Base-by-base conservation (phyloP, 257 asterid species). In the Linderniella brevidens region DNA sequence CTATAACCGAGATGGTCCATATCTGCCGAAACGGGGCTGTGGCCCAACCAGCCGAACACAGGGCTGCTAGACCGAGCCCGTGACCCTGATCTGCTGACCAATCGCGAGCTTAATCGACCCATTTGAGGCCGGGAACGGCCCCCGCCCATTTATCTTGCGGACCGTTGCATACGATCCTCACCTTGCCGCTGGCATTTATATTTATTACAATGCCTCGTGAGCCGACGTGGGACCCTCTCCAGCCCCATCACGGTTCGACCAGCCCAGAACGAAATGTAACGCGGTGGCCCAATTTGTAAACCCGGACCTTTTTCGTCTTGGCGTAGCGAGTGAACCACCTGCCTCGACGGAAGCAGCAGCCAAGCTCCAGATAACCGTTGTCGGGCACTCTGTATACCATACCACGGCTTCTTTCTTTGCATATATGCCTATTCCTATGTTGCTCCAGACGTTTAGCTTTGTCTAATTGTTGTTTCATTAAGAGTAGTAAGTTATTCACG, bases 21-120 rank as follows among this genome's bases (percentile, higher is more conserved):
- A 88, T 54, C 47, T 74, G 76, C 11, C n/a, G n/a, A n/a, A n/a
- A 66, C 59, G 57, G 84, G 87, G 60, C 59, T 80, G 65, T 88
- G 95, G 19, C 96, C 96, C 4, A 94, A 78, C 98, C 98, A 88
- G 51, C 92, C 85, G 55, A 88, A 88, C 63, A n/a, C 96, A 77
- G 0, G 98, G 98, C 57, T 70, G 94, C 77, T 78, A 74, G 46
- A 88, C 71, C 0, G 70, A 61, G 58, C 46, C 49, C 49, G 64
- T 74, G 3, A 88, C 93, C 65, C 64, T 78, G 37, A 84, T 73
- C 25, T 71, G 68, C 69, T 78, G 93, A 52, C 98, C 96, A 10
- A 78, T 76, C 6, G 45, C 39, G 44, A 84, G 68, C 46, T 73
- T 78, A n/a, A 43, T 69, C 58, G 8, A 49, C 79, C 56, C 64